These are phyloP conservation scores for Fusarium fujikuroi DNA, from an alignment of 2,329 filamentous ascomycete genomes.

Conservation along the genomic window DNA sequence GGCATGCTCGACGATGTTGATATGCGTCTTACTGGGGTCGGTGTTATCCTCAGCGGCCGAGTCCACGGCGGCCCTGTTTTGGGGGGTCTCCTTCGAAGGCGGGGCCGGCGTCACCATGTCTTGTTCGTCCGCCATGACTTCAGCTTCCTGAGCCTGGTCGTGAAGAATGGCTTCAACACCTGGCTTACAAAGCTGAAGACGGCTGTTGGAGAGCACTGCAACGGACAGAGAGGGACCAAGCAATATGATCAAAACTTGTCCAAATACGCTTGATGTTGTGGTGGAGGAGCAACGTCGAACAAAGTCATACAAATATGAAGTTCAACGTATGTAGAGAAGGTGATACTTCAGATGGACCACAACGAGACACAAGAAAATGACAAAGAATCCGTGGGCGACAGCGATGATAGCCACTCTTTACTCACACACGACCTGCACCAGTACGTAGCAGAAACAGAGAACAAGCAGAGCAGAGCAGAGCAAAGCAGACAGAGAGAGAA, in stretches of 20 bases:
- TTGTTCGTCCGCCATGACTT: conserved; percentile 31
- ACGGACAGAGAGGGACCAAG: background rate
- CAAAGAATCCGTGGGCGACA: background rate
- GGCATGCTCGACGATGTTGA: conserved; percentile 37
- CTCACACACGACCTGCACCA: conserved; percentile 8
- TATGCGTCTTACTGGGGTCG: conserved; percentile 28
- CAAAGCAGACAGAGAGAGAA: conserved; percentile 11
- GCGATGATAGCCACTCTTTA: conserved; percentile 3
- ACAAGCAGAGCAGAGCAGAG: conserved; percentile 7
- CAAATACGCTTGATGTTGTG: background rate
- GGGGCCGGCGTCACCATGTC: conserved; percentile 32
- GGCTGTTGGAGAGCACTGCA: background rate
- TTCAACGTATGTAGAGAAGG: conserved; percentile 4
- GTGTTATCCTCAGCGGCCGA: conserved; percentile 18
- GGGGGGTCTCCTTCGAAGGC: conserved; percentile 28
- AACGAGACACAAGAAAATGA: background rate
- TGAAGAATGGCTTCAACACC: background rate
- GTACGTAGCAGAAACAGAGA: conserved; percentile 23
- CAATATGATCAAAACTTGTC: background rate
- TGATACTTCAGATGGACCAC: conserved; percentile 1
- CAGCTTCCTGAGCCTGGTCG: conserved; percentile 6
- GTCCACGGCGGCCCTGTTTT: conserved; percentile 28
- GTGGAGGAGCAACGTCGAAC: background rate
- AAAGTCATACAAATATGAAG: conserved; percentile 1
- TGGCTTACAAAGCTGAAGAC: background rate